Percentiles rank a stretch among this genome's conserved stretches.
These are phyloP conservation scores for Phragmites australis DNA, from an alignment of 176 grass and related monocot genomes.

Conservation along the genomic window DNA sequence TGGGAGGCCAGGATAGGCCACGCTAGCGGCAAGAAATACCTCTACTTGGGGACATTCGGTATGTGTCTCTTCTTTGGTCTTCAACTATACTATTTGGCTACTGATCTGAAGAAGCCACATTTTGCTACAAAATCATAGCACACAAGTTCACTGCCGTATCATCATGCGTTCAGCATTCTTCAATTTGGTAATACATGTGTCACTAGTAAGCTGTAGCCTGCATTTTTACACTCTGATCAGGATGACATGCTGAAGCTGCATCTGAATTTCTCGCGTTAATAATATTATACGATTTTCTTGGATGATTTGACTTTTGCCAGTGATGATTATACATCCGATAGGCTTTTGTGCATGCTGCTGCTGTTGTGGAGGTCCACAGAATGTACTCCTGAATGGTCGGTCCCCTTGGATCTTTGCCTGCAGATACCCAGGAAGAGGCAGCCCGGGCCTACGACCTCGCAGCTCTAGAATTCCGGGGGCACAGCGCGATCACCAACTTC, in stretches of 20 bases:
- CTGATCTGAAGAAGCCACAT: background rate
- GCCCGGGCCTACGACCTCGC: slow-evolving; percentile 68
- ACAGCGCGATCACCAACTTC: slow-evolving; percentile 66
- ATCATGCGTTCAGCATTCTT: background rate
- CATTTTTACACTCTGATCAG: background rate
- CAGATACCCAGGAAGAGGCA: slow-evolving; percentile 64
- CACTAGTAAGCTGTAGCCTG: background rate
- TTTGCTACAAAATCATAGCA: background rate
- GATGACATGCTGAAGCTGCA: background rate
- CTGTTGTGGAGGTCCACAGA: background rate
- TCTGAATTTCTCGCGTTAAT: background rate
- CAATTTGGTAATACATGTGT: background rate
- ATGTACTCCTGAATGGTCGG: background rate
- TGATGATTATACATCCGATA: background rate
- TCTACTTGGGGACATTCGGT: slow-evolving; percentile 52
- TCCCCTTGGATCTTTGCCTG: background rate
- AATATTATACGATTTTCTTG: background rate
- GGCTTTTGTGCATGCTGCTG: background rate
- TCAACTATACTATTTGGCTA: background rate
- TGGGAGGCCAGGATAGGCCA: slow-evolving; percentile 58
- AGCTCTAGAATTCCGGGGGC: slow-evolving; percentile 53
- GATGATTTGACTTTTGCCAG: background rate
- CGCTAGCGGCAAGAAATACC: slow-evolving; percentile 11
- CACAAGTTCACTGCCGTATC: background rate
- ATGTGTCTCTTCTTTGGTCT: background rate